phyloP scores from a whole-genome alignment of 108 stramenopile genomes.

The Stephanodiscus minutulus region DNA sequence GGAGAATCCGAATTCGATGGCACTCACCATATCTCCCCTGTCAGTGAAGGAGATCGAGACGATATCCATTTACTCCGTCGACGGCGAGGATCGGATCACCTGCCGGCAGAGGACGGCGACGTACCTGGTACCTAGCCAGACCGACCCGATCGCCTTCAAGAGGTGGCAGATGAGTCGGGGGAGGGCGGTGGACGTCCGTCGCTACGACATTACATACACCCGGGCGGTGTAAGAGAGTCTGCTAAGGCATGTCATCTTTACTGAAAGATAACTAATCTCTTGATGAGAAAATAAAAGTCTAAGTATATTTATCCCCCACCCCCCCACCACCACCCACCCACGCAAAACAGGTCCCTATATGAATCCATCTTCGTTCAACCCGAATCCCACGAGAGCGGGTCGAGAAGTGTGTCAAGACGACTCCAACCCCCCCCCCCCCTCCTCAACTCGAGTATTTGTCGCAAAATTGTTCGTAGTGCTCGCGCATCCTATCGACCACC shows the following conservation, averaged over 20 bases:
- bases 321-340: too few relatives aligned
- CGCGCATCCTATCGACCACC: constrained; percentile 73
- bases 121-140: constrained; percentile 74
- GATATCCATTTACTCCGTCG: constrained; percentile 63
- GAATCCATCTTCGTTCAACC: too few relatives aligned
- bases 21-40: constrained; percentile 17
- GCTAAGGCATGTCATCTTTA: too few relatives aligned
- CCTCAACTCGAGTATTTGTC: constrained; percentile 51
- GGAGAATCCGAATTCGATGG: not conserved
- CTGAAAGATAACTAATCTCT: too few relatives aligned
- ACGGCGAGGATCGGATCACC: constrained; percentile 37
- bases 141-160: constrained; percentile 68
- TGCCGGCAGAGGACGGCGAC: constrained; percentile 80
- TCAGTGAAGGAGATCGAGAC: constrained; percentile 87
- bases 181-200: constrained; percentile 75
- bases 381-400: too few relatives aligned
- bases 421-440: too few relatives aligned
- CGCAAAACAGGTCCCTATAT: too few relatives aligned
- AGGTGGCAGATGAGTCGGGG: constrained; percentile 78
- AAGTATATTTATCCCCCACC: too few relatives aligned
- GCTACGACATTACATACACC: constrained; percentile 76
- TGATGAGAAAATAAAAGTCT: too few relatives aligned
- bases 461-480: constrained; percentile 87
- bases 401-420: too few relatives aligned
- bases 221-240: too few relatives aligned